These are phyloP conservation scores for Russula brevipes DNA, from an alignment of 768 basidiomycete genomes.

Conservation along the genomic window DNA sequence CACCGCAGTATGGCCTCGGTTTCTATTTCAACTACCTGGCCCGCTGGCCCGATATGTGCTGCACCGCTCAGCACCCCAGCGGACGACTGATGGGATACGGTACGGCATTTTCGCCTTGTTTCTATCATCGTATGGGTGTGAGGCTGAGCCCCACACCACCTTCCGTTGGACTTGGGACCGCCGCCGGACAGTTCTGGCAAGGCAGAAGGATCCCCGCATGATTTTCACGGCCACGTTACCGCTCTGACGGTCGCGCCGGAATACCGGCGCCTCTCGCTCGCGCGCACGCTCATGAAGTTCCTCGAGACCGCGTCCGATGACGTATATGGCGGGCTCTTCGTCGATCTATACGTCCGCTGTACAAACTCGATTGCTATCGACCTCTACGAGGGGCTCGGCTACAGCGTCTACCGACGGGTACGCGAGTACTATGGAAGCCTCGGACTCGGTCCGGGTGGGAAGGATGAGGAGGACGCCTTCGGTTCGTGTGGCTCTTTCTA, in stretches of 20 bases:
- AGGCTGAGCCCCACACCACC: slow-evolving; percentile 1
- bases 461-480: slow-evolving; percentile 86
- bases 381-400: slow-evolving; percentile 92
- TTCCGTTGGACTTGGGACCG: not conserved
- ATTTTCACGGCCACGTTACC: slow-evolving; percentile 95
- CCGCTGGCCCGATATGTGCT: slow-evolving; percentile 89
- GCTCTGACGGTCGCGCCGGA: slow-evolving; percentile 92
- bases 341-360: slow-evolving; percentile 93
- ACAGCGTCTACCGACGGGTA: slow-evolving; percentile 88
- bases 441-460: slow-evolving; percentile 69
- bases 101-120: slow-evolving; percentile 35
- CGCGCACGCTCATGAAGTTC: slow-evolving; percentile 77
- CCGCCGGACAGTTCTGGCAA: slow-evolving; percentile 76
- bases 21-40: slow-evolving; percentile 89
- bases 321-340: slow-evolving; percentile 79
- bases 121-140: not conserved
- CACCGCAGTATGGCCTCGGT: slow-evolving; percentile 67
- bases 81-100: slow-evolving; percentile 93
- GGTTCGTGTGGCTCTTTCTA: slow-evolving; percentile 47
- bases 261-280: slow-evolving; percentile 84
- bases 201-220: slow-evolving; percentile 67
- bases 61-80: slow-evolving; percentile 71
- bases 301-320: slow-evolving; percentile 84
- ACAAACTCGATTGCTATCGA: slow-evolving; percentile 77
- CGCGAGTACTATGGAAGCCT: slow-evolving; percentile 82